Conservation (phyloP, 179 eudicot species). For the Heliamphora ciliata region DNA sequence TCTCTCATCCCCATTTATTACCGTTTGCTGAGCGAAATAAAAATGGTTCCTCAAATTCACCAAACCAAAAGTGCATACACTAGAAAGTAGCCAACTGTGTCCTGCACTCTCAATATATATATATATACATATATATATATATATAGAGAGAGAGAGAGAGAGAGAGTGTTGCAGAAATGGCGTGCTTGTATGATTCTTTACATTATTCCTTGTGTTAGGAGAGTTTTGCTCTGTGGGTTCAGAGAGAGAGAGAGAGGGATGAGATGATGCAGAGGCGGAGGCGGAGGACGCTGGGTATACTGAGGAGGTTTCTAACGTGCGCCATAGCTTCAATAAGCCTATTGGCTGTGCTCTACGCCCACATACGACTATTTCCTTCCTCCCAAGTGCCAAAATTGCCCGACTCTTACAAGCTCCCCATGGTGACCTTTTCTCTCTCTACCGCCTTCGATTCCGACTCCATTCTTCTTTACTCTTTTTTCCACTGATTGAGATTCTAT, state of each 20-base stretch:
- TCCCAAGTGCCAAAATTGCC: conserved; percentile 42
- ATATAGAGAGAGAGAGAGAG: neutral
- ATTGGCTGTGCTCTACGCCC: conserved; percentile 50
- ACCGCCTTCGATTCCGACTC: neutral
- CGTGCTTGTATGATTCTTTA: neutral
- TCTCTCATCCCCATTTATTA: neutral
- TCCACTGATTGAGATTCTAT: neutral
- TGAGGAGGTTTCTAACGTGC: conserved; percentile 49
- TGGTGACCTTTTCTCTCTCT: conserved; percentile 28
- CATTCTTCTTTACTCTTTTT: neutral
- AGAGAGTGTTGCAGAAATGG: neutral
- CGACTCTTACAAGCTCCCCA: conserved; percentile 52
- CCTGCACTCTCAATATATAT: neutral
- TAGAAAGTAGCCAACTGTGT: neutral
- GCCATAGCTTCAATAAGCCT: conserved; percentile 53
- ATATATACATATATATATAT: neutral
- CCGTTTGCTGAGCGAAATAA: neutral
- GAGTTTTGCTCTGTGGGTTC: too few relatives aligned
- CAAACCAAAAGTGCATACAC: neutral
- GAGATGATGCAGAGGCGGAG: conserved; percentile 33
- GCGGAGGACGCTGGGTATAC: conserved; percentile 34
- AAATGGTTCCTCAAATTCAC: neutral
- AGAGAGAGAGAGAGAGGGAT: conserved; percentile 9
- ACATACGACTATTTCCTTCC: conserved; percentile 31
- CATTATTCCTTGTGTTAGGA: too few relatives aligned